A percentile compares a stretch with the other conserved stretches of the same genome.
Evolutionary conservation across 1,284 basidiomycete genomes (phyloP).

Genomic region (Cryptococcus amylolentus): DNA sequence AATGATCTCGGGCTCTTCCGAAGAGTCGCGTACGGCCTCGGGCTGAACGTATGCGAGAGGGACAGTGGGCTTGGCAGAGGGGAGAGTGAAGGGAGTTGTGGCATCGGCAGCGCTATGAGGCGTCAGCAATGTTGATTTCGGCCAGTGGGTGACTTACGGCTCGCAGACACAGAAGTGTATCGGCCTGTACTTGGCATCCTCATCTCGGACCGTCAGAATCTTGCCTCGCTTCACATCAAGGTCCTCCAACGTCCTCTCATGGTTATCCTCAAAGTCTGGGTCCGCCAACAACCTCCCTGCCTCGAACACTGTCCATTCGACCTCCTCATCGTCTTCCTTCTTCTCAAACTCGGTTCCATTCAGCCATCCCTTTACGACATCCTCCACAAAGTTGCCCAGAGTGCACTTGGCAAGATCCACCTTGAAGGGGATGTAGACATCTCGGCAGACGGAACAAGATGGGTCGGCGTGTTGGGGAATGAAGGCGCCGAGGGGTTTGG

Average conservation of each 20-base stretch:
- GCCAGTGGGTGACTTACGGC: conserved; percentile 58
- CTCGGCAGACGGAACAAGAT: conserved; percentile 77
- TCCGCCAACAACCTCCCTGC: conserved; percentile 57
- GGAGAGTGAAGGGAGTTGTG: conserved; percentile 12
- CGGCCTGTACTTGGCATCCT: conserved; percentile 68
- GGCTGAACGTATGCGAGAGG: conserved; percentile 5
- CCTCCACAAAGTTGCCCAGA: conserved; percentile 68
- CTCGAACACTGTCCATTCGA: conserved; percentile 79
- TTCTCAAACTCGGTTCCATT: conserved; percentile 55
- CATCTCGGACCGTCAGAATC: conserved; percentile 71
- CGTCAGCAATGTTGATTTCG: not conserved
- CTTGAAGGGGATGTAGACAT: conserved; percentile 70
- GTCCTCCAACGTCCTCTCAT: conserved; percentile 40
- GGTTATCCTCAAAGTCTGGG: conserved; percentile 48
- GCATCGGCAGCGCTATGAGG: not conserved
- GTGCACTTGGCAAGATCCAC: conserved; percentile 66
- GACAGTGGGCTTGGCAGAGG: conserved; percentile 9
- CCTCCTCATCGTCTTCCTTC: conserved; percentile 48
- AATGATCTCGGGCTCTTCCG: conserved; percentile 12
- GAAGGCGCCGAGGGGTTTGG: conserved; percentile 64
- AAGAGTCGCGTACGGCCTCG: conserved; percentile 7
- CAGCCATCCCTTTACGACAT: conserved; percentile 52
- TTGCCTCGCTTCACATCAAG: conserved; percentile 52
- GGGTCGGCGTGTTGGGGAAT: conserved; percentile 65
- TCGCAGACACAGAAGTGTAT: conserved; percentile 67